Evolutionary conservation across 202 grass and related monocot genomes (phyloP), one percentile per base, ranked within the genome.

Genomic region (Cymbopogon flexuosus): DNA sequence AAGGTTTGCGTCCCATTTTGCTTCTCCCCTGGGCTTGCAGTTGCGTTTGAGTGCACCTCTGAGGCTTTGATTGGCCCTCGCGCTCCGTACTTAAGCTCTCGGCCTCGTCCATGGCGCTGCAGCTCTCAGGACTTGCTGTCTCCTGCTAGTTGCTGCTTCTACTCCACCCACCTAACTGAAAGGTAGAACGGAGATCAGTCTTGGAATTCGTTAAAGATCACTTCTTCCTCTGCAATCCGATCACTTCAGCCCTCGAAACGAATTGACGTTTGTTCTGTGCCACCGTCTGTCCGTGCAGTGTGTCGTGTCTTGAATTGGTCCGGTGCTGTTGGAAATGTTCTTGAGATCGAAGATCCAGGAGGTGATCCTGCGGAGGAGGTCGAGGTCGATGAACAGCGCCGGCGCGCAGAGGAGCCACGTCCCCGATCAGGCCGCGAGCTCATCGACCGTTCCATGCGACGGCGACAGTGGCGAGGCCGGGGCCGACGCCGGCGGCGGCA

Each of bases 331-430:
- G 82, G 73, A 62, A 5, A 81, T 93, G 88, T 90, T 88, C 74
- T 43, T 85, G 78, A 81, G 88, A 64, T 88, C 88, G 6, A 90
- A 86, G 88, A 30, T 90, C 73, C 85, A 90, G 73, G 85, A 88
- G 59, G 81, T 87, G 61, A 81, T 84, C 49, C 79, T 86, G 42
- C 70, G 88, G 83, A 90, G 84, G 88, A 78, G 91, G 60, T 84
- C 83, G 10, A 79, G 82, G 42, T 89, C 79, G 6, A 62, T 84
- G 67, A 85, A 81, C 79, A 69, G 78, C 13, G 31, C 68, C 68
- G 63, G 62, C 68, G 41, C 40, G 60, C 84, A 69, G 88, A 68
- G 37, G 68, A 22, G 76, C 34, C 68, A 85, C 68, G 46, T 34
- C 46, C 19, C 61, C 60, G 41, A 24, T 43, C 76, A 80, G 69